Evolutionary conservation across 345 rosid species (phyloP).

Genomic region (Gossypium sturtianum): DNA sequence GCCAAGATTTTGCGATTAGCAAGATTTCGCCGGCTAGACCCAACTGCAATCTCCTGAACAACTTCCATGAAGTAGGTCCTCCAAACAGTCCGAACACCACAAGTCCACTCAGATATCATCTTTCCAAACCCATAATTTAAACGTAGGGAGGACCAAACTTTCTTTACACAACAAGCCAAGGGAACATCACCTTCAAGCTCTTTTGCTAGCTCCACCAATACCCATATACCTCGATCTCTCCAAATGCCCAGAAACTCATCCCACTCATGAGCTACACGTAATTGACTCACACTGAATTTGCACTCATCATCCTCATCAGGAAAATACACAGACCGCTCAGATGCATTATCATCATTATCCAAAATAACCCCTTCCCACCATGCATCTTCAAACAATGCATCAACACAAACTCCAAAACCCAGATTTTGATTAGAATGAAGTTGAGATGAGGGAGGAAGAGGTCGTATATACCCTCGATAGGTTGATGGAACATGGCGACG

Average conservation of each 20-base stretch:
- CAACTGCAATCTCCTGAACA: constrained; percentile 20
- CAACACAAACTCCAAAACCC: constrained; percentile 37
- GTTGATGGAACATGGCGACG: constrained; percentile 28
- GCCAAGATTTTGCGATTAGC: constrained; percentile 15
- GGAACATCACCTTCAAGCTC: constrained; percentile 26
- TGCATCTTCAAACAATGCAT: constrained; percentile 35
- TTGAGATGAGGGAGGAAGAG: constrained; percentile 16
- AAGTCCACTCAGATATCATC: constrained; percentile 41
- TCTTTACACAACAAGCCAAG: constrained; percentile 21
- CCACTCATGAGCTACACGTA: constrained; percentile 32
- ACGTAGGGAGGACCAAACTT: constrained; percentile 33
- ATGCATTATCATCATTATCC: constrained; percentile 27
- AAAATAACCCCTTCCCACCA: constrained; percentile 52
- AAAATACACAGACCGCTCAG: constrained; percentile 35
- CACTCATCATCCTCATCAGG: constrained; percentile 35
- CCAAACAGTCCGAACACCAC: constrained; percentile 30
- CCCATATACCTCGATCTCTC: constrained; percentile 34
- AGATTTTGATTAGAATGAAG: constrained; percentile 15
- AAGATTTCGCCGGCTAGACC: constrained; percentile 17
- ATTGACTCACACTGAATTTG: constrained; percentile 18
- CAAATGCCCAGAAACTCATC: constrained; percentile 35
- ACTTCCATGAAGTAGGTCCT: constrained; percentile 26
- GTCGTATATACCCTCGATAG: constrained; percentile 39
- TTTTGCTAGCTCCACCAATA: constrained; percentile 26
- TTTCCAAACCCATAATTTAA: constrained; percentile 32